Evolutionary conservation across 805 yeast species (phyloP).

Genomic region (Priceomyces fermenticarens): DNA sequence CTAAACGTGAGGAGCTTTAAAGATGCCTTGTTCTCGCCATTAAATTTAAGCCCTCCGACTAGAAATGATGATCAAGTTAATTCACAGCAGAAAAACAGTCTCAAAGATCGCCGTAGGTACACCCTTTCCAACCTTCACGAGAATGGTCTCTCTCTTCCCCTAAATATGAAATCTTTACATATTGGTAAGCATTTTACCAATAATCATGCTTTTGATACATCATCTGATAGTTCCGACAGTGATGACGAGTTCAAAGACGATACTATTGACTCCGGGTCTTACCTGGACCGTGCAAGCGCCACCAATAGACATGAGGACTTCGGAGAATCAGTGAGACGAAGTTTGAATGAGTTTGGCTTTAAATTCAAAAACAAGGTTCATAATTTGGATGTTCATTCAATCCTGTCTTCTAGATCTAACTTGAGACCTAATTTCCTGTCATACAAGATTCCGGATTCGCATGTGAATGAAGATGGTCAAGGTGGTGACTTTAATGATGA

Average conservation of each 20-base stretch:
- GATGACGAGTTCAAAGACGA: neutral
- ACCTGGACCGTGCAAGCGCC: too few relatives aligned
- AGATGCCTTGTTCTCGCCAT: slow-evolving; percentile 21
- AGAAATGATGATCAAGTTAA: slow-evolving; percentile 2
- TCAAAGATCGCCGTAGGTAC: slow-evolving; percentile 37
- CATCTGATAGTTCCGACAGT: slow-evolving; percentile 7
- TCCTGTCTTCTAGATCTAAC: slow-evolving; percentile 33
- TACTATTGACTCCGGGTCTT: neutral
- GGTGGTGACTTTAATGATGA: slow-evolving; percentile 51
- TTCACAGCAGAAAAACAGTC: slow-evolving; percentile 4
- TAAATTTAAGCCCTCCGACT: slow-evolving; percentile 16
- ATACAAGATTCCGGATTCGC: slow-evolving; percentile 67
- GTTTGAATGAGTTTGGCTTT: neutral
- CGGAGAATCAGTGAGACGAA: too few relatives aligned
- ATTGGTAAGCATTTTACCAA: slow-evolving; percentile 27
- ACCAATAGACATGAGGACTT: too few relatives aligned
- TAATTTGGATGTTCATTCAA: slow-evolving; percentile 23
- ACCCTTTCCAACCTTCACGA: slow-evolving; percentile 67
- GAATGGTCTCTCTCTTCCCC: slow-evolving; percentile 63
- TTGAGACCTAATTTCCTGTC: slow-evolving; percentile 66
- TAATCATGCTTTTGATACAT: slow-evolving; percentile 17
- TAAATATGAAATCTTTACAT: slow-evolving; percentile 65
- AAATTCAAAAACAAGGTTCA: neutral
- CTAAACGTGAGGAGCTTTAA: slow-evolving; percentile 1
- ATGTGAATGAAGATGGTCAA: slow-evolving; percentile 58